A percentile compares a stretch with the other conserved stretches of the same genome.
phyloP scores from a whole-genome alignment of 1,284 basidiomycete species.

The Pascua sp. region DNA sequence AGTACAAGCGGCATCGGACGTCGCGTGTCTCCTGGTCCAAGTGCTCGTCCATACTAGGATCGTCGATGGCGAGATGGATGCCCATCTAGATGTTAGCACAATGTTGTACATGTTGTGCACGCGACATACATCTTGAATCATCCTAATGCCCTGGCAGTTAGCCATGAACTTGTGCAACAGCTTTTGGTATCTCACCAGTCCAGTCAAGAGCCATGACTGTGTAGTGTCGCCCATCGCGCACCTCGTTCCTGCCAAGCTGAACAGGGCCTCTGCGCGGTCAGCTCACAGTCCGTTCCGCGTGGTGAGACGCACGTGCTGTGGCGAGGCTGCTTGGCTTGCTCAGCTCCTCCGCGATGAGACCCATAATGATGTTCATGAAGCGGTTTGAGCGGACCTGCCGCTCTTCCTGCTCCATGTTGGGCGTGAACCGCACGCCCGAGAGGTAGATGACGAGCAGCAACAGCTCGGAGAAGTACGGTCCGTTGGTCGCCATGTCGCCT shows the following conservation, averaged over 20 bases:
- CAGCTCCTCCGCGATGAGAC: slow-evolving; percentile 21
- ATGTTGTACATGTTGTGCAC: slow-evolving; percentile 2
- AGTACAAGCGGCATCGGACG: slow-evolving; percentile 21
- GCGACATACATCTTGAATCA: slow-evolving; percentile 23
- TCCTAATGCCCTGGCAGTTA: slow-evolving; percentile 7
- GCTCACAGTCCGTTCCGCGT: not conserved
- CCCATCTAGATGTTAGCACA: slow-evolving; percentile 13
- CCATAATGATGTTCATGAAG: slow-evolving; percentile 21
- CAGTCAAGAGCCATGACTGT: slow-evolving; percentile 25
- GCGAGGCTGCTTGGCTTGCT: slow-evolving; percentile 17
- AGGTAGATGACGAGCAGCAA: slow-evolving; percentile 24
- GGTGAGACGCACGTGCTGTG: slow-evolving; percentile 6
- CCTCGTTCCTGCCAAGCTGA: slow-evolving; percentile 18
- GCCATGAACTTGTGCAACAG: no score
- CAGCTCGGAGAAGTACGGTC: slow-evolving; percentile 23
- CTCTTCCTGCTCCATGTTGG: slow-evolving; percentile 16
- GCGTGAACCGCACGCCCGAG: slow-evolving; percentile 20
- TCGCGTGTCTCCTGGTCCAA: slow-evolving; percentile 21
- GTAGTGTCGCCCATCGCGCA: slow-evolving; percentile 22
- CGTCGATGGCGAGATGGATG: slow-evolving; percentile 24
- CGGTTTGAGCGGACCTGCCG: slow-evolving; percentile 13
- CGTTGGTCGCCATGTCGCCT: slow-evolving; percentile 25
- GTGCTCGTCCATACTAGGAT: slow-evolving; percentile 18
- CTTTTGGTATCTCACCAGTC: slow-evolving; percentile 8
- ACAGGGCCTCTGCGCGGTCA: slow-evolving; percentile 16